Evolutionary conservation across 495 filamentous ascomycete genomes (phyloP).

Genomic region (Aspergillus bertholletiae): DNA sequence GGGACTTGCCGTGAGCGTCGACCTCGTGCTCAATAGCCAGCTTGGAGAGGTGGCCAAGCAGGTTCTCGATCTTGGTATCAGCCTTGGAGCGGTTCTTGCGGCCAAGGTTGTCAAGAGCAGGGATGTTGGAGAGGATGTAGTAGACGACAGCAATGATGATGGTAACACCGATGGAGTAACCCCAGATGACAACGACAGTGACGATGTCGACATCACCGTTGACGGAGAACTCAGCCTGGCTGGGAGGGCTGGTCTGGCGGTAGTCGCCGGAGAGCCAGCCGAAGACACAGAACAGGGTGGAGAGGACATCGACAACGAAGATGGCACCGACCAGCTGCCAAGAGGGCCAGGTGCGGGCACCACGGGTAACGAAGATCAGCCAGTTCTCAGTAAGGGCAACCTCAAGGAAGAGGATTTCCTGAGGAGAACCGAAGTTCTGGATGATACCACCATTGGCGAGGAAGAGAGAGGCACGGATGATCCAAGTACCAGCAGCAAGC

Average conservation of each 20-base stretch:
- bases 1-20: slow-evolving; percentile 50
- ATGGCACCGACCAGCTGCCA: slow-evolving; percentile 72
- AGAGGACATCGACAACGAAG: slow-evolving; percentile 64
- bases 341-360: slow-evolving; percentile 66
- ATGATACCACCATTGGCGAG: slow-evolving; percentile 67
- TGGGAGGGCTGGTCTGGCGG: slow-evolving; percentile 41
- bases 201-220: slow-evolving; percentile 69
- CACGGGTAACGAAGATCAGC: slow-evolving; percentile 77
- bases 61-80: slow-evolving; percentile 80
- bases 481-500: slow-evolving; percentile 66
- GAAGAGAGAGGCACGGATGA: slow-evolving; percentile 65
- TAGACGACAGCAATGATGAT: slow-evolving; percentile 78
- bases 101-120: slow-evolving; percentile 70
- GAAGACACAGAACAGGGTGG: slow-evolving; percentile 71
- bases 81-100: slow-evolving; percentile 70
- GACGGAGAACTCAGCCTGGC: slow-evolving; percentile 43
- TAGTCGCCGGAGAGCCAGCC: slow-evolving; percentile 59
- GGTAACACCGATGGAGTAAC: slow-evolving; percentile 72
- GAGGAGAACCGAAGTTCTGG: slow-evolving; percentile 67
- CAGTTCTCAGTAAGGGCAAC: slow-evolving; percentile 74
- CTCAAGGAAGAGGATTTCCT: slow-evolving; percentile 72
- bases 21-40: slow-evolving; percentile 69
- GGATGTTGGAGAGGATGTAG: slow-evolving; percentile 66
- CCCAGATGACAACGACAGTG: slow-evolving; percentile 76
- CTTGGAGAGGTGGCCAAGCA: slow-evolving; percentile 71